Evolutionary conservation across 75 land plant species (phyloP).

Genomic region (Picea sitchensis): DNA sequence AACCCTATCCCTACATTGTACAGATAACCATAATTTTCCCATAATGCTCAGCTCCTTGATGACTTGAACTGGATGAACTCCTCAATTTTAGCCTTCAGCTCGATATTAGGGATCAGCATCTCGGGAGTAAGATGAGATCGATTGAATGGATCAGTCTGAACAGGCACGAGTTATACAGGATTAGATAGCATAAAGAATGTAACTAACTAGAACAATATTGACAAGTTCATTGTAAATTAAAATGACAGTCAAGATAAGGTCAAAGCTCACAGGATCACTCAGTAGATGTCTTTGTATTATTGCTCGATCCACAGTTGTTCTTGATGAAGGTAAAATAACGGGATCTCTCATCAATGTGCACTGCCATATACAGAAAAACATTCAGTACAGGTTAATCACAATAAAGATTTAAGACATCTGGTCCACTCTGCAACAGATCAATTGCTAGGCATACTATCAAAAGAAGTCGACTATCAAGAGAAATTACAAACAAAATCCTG

Average conservation of each 20-base stretch:
- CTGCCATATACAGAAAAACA: conserved; percentile 39
- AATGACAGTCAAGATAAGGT: neutral
- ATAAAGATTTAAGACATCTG: neutral
- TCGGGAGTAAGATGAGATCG: conserved; percentile 91
- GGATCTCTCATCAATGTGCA: conserved; percentile 98
- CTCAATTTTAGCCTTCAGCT: conserved; percentile 73
- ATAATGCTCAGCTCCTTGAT: neutral
- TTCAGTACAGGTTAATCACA: neutral
- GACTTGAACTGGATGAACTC: conserved; percentile 51
- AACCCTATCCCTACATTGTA: neutral
- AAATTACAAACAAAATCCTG: conserved; percentile 4
- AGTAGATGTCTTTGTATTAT: conserved; percentile 95
- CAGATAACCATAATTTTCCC: neutral
- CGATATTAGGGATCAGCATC: conserved; percentile 82
- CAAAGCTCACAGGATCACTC: conserved; percentile 60
- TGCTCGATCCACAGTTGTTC: conserved; percentile 72
- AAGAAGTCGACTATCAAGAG: neutral
- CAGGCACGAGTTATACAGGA: too few species aligned
- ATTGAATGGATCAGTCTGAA: conserved; percentile 97
- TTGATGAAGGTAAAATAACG: conserved; percentile 93
- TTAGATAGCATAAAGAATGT: neutral
- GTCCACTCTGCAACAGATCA: neutral
- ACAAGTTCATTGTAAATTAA: neutral
- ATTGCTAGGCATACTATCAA: neutral
- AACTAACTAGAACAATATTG: neutral